Conservation (phyloP, 1,284 basidiomycete species). For the Pyrrhoderma noxium region DNA sequence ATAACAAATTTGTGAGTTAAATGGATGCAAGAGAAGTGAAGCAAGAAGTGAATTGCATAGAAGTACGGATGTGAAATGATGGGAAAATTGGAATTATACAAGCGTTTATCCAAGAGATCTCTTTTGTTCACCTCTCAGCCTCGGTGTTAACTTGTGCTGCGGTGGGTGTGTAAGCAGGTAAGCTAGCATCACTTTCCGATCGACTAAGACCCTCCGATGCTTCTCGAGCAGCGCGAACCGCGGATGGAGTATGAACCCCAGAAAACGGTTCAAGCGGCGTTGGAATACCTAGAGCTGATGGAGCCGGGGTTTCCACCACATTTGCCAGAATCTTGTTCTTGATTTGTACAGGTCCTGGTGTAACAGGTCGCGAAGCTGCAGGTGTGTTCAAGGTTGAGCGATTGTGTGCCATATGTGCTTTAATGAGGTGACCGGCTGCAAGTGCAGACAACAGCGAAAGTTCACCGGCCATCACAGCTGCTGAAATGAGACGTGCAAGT, state of each 20-base stretch:
- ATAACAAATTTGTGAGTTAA: too few relatives aligned
- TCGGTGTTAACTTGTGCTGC: too few relatives aligned
- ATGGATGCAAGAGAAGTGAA: too few relatives aligned
- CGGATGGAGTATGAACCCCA: conserved; percentile 17
- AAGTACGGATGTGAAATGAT: too few relatives aligned
- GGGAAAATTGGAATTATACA: too few relatives aligned
- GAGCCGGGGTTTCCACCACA: conserved; percentile 8
- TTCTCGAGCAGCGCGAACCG: conserved; percentile 4
- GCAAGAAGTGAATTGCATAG: too few relatives aligned
- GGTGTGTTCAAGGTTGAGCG: conserved; percentile 66
- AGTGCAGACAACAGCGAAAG: conserved; percentile 83
- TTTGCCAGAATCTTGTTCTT: background rate
- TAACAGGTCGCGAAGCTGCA: conserved; percentile 53
- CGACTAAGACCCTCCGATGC: conserved; percentile 9
- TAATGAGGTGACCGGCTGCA: conserved; percentile 86
- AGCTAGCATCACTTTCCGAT: conserved; percentile 8
- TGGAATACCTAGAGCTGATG: conserved; percentile 7
- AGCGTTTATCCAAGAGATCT: too few relatives aligned
- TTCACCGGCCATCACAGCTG: conserved; percentile 93
- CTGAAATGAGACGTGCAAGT: conserved; percentile 81
- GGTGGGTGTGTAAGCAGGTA: conserved; percentile 9
- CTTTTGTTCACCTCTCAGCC: too few relatives aligned
- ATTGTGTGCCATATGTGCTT: conserved; percentile 85
- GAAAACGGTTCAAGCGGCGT: conserved; percentile 15
- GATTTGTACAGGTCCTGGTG: conserved; percentile 36